Conservation (phyloP, 2,329 filamentous ascomycete genomes). For the Talaromyces marneffei region DNA sequence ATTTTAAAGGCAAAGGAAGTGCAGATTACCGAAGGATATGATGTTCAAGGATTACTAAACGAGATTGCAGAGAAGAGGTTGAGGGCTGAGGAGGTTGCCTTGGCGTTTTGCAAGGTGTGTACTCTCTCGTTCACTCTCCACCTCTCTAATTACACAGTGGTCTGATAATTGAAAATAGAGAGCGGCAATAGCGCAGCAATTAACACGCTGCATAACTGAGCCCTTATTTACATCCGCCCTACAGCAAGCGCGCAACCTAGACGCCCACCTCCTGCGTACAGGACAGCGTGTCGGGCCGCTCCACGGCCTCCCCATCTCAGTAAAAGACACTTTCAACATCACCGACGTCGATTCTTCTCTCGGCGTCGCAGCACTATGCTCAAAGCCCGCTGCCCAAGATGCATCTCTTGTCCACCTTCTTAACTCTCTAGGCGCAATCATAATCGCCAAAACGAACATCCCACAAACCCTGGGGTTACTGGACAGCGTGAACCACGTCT, state of each 20-base stretch:
- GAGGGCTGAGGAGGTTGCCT: constrained; percentile 43
- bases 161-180: constrained; percentile 20
- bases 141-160: not conserved
- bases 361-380: constrained; percentile 40
- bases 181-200: constrained; percentile 36
- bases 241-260: constrained; percentile 44
- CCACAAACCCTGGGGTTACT: constrained; percentile 59
- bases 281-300: constrained; percentile 50
- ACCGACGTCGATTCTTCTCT: constrained; percentile 50
- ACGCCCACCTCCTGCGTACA: constrained; percentile 37
- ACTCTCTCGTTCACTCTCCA: constrained; percentile 12
- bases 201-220: constrained; percentile 48
- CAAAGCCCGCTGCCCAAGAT: not conserved
- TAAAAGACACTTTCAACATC: constrained; percentile 45
- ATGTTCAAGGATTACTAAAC: constrained; percentile 36
- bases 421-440: constrained; percentile 41
- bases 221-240: constrained; percentile 49
- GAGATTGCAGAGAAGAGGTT: constrained; percentile 31
- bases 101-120: constrained; percentile 54
- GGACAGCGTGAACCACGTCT: constrained; percentile 54
- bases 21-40: constrained; percentile 51
- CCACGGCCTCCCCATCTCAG: constrained; percentile 55
- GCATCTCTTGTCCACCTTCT: constrained; percentile 12
- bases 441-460: constrained; percentile 54
- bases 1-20: constrained; percentile 49